Evolutionary conservation across 2,329 filamentous ascomycete species (phyloP), one percentile per base, ranked within the genome.

Genomic region (Monosporascus sp.): DNA sequence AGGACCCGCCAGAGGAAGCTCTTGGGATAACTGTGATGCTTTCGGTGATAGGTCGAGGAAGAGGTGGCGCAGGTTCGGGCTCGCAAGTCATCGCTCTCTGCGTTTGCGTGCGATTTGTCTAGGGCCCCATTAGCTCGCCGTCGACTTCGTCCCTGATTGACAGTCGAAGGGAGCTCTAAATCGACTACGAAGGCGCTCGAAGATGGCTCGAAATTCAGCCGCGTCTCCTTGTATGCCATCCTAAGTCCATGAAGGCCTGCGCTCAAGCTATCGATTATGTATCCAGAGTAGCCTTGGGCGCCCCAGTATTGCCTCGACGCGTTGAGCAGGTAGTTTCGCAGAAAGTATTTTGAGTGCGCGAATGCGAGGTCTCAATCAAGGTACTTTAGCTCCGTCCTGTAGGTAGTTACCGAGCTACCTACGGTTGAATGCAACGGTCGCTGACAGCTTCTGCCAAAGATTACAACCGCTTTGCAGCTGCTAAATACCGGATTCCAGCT

Each of bases 1-100:
- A 97, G 74, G 40, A 97, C 81, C 62, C 93, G 84, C 94, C 94
- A 99, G 48, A 96, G 80, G 67, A 97, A 95, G 71, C 84, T 90
- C 66, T 89, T 86, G 40, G 94, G 94, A 59, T 87, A 86, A 59
- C 82, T 78, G 65, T 88, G 84, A 69, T 87, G 82, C 69, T 83
- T 82, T 52, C 94, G 85, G 71, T 96, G 91, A 75, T 90, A 96
- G 52, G 97, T 81, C 2, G 90, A 91, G 27, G 90, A 87, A 34
- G 91, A 83, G 2, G 79, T 86, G 26, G 93, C 90, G 51, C 97
- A 76, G 66, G 89, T 83, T 58, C 83, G 85, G 56, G 81, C 77
- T 60, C 86, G 83, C 66, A 95, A 96, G 9, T 81, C 76, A 52
- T 93, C 88, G 60, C 92, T 89, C 65, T 89, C 84, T 59, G 76